Percentiles rank a stretch among this genome's conserved stretches.
These are phyloP conservation scores for Tricholoma sp. DNA, from an alignment of 768 basidiomycete species.

Conservation along the genomic window DNA sequence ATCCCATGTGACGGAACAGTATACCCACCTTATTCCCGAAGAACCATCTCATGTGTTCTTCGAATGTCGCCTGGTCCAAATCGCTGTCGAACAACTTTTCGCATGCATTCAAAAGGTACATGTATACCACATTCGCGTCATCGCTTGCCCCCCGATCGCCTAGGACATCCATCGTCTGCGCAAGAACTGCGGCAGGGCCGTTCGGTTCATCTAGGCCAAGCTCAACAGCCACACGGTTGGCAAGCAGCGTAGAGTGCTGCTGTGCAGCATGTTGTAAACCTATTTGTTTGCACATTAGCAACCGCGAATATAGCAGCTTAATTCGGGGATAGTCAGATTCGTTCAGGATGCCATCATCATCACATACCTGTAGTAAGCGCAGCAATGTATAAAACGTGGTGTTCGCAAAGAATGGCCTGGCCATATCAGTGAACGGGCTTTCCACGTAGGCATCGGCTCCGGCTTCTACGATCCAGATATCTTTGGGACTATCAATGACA, in stretches of 20 bases:
- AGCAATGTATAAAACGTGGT: constrained; percentile 89
- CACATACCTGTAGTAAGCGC: constrained; percentile 78
- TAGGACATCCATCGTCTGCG: constrained; percentile 59
- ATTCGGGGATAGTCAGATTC: constrained; percentile 5
- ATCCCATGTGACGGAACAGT: constrained; percentile 7
- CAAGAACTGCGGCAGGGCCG: constrained; percentile 64
- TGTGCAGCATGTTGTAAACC: constrained; percentile 65
- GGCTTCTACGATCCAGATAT: constrained; percentile 61
- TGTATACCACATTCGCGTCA: constrained; percentile 70
- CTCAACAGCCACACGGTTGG: constrained; percentile 78
- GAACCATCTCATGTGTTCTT: constrained; percentile 94
- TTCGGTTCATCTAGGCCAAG: constrained; percentile 84
- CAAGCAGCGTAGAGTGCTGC: constrained; percentile 59
- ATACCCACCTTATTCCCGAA: constrained; percentile 77
- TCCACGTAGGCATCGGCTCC: constrained; percentile 22
- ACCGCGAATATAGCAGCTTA: constrained; percentile 84
- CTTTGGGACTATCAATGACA: constrained; percentile 28
- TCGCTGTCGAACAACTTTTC: constrained; percentile 94
- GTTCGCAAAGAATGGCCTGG: constrained; percentile 80
- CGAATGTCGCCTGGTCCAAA: constrained; percentile 86
- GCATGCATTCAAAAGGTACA: constrained; percentile 83
- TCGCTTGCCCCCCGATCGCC: constrained; percentile 43
- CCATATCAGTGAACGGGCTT: constrained; percentile 23
- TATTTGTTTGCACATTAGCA: constrained; percentile 80
- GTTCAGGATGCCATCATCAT: constrained; percentile 9